Base-by-base conservation (phyloP, 495 filamentous ascomycete genomes). In the Penicillium subrubescens region DNA sequence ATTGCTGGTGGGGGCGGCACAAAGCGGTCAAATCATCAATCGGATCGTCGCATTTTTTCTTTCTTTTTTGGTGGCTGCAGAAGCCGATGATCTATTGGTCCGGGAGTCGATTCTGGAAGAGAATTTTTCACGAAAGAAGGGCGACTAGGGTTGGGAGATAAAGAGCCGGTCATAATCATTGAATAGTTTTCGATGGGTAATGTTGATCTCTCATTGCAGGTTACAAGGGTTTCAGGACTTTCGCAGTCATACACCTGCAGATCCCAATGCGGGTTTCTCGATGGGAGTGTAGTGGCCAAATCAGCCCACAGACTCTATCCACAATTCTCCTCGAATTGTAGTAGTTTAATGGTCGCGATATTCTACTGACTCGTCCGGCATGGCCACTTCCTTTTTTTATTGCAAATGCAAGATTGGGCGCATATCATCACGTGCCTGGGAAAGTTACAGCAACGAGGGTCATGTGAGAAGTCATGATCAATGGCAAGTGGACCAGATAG, bases 41-140 rank as follows among this genome's bases (percentile, higher is more conserved):
- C 61, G 57, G 58, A 64, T 66, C 64, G 62, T 34, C 51, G 59
- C 55, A 57, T 61, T 56, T 60, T 48, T 48, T 48, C 44, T 48
- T 48, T 35, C 37, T 56, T 52, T 31, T 50, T 55, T 39, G 27
- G 65, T 61, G 66, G 46, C 59, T 68, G 62, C 66, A 64, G 62
- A 61, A n/a, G 55, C 15, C 19, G 51, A 56, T 65, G 51, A 56
- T 65, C 50, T 39, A 23, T 61, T 27, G 35, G 61, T 57, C 57
- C 51, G 21, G 6, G 53, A 35, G 53, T 56, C 33, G 33, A 37
- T 52, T 52, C 27, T 27, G 12, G 17, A 29, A 29, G 23, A 50
- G 27, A 52, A 52, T 2, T 52, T 8, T 25, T 23, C 8, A 21
- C 25, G 27, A 52, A 5, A 29, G 48, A 31, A 10, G 44, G 48